phyloP scores from a whole-genome alignment of 2,329 filamentous ascomycete species.

The Colletotrichum magnum region DNA sequence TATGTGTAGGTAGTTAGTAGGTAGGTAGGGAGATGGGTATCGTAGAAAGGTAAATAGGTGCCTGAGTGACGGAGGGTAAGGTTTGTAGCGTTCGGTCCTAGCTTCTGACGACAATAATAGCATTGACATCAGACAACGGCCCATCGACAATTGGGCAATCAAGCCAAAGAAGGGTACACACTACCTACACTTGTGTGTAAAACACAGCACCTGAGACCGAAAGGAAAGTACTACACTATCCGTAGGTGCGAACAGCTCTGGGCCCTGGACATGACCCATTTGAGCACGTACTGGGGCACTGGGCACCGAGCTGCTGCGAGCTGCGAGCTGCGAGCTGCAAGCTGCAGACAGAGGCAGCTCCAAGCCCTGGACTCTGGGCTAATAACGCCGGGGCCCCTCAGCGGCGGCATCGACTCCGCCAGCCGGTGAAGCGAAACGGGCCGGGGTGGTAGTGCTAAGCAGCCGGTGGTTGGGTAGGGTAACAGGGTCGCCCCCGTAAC shows the following conservation, averaged over 20 bases:
- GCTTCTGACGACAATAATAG: slow-evolving; percentile 19
- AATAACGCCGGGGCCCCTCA: slow-evolving; percentile 36
- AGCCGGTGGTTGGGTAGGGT: slow-evolving; percentile 37
- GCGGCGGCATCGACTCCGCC: slow-evolving; percentile 40
- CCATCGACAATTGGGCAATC: slow-evolving; percentile 32
- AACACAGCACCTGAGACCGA: too few species aligned
- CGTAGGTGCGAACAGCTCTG: neutral
- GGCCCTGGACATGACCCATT: neutral
- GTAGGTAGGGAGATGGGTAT: too few species aligned
- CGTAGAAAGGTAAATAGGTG: too few species aligned
- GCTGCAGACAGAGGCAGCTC: too few species aligned
- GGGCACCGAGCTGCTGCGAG: slow-evolving; percentile 1
- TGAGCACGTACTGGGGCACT: slow-evolving; percentile 7
- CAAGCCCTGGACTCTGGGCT: slow-evolving; percentile 6
- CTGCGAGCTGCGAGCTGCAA: neutral
- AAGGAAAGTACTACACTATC: neutral
- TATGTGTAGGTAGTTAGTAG: too few species aligned
- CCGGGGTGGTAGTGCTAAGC: slow-evolving; percentile 35
- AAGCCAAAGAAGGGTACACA: slow-evolving; percentile 11
- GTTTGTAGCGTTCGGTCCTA: neutral
- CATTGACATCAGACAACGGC: slow-evolving; percentile 34
- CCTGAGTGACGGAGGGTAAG: slow-evolving; percentile 3
- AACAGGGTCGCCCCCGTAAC: slow-evolving; percentile 16
- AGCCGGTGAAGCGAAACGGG: slow-evolving; percentile 40
- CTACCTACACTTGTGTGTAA: too few species aligned